phyloP scores from a whole-genome alignment of 495 filamentous ascomycete genomes.

The Physcia stellaris region DNA sequence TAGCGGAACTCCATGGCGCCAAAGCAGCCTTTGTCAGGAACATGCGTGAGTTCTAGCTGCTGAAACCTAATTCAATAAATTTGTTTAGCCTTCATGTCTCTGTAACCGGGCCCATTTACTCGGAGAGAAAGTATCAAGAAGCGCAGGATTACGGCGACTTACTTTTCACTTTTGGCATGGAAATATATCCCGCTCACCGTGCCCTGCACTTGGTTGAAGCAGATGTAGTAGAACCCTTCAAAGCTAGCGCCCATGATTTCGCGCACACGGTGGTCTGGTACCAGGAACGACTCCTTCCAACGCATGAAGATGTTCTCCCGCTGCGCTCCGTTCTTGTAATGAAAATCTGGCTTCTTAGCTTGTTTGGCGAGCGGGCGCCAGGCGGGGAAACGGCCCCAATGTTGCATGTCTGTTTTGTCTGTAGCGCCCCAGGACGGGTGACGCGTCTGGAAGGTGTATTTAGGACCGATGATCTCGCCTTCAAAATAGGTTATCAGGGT shows the following conservation, averaged over 20 bases:
- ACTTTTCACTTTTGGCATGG: constrained; percentile 95
- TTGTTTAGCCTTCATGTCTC: too few relatives aligned
- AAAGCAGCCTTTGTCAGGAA: constrained; percentile 71
- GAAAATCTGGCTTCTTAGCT: constrained; percentile 64
- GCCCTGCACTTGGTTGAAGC: constrained; percentile 84
- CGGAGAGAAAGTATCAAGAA: too few relatives aligned
- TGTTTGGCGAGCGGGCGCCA: constrained; percentile 69
- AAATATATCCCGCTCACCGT: constrained; percentile 91
- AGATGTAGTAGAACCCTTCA: constrained; percentile 98
- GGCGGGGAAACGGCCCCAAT: constrained; percentile 83
- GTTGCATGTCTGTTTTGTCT: constrained; percentile 83
- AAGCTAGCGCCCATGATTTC: constrained; percentile 91
- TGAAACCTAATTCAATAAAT: too few relatives aligned
- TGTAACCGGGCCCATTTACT: too few relatives aligned
- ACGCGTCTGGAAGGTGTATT: constrained; percentile 83
- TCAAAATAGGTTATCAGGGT: constrained; percentile 97
- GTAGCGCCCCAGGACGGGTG: constrained; percentile 84
- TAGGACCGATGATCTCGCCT: constrained; percentile 93
- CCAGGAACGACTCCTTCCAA: constrained; percentile 98
- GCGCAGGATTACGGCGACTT: constrained; percentile 15
- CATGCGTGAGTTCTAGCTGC: constrained; percentile 80
- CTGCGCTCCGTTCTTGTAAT: constrained; percentile 52
- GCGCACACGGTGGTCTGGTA: constrained; percentile 83
- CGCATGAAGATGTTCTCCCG: constrained; percentile 95
- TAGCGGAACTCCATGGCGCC: constrained; percentile 89